Evolutionary conservation across 2,329 filamentous ascomycete species (phyloP).

Genomic region (Colletotrichum abscissum): DNA sequence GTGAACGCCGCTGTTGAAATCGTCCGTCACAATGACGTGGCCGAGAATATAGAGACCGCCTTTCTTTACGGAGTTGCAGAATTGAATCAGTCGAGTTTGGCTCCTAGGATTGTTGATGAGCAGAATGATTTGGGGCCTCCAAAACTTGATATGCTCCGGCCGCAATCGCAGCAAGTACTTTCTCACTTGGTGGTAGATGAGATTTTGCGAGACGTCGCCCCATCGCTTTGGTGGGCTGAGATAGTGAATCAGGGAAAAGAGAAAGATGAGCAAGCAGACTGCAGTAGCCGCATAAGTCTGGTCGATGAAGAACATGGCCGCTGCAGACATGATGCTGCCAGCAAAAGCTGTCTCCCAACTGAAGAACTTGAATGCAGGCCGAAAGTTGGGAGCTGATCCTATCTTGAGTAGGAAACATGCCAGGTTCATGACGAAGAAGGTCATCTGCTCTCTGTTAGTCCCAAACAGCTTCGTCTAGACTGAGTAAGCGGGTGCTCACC

Average conservation of each 20-base stretch:
- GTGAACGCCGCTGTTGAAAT: constrained; percentile 82
- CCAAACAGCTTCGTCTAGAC: background rate
- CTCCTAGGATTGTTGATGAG: constrained; percentile 85
- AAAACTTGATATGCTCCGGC: constrained; percentile 93
- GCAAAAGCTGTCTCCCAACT: constrained; percentile 84
- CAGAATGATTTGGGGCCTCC: constrained; percentile 88
- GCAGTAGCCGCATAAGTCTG: constrained; percentile 82
- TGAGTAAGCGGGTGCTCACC: constrained; percentile 47
- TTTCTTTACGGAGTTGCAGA: constrained; percentile 93
- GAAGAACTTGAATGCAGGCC: constrained; percentile 90
- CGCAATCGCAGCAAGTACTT: constrained; percentile 87
- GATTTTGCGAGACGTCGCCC: constrained; percentile 89
- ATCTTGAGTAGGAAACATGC: constrained; percentile 90
- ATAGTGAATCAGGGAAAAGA: constrained; percentile 89
- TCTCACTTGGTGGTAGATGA: constrained; percentile 87
- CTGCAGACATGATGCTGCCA: constrained; percentile 80
- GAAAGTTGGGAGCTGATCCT: constrained; percentile 88
- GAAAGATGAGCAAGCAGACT: constrained; percentile 77
- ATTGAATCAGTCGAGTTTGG: constrained; percentile 86
- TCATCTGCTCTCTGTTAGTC: constrained; percentile 70
- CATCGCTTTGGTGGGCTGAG: constrained; percentile 86
- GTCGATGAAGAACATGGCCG: constrained; percentile 92
- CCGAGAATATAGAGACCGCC: constrained; percentile 86
- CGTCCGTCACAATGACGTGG: constrained; percentile 87
- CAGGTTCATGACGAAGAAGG: constrained; percentile 88